Percentiles rank a stretch among this genome's conserved stretches.
Conservation (phyloP, 805 yeast genomes). For the Candida gorgasii region DNA sequence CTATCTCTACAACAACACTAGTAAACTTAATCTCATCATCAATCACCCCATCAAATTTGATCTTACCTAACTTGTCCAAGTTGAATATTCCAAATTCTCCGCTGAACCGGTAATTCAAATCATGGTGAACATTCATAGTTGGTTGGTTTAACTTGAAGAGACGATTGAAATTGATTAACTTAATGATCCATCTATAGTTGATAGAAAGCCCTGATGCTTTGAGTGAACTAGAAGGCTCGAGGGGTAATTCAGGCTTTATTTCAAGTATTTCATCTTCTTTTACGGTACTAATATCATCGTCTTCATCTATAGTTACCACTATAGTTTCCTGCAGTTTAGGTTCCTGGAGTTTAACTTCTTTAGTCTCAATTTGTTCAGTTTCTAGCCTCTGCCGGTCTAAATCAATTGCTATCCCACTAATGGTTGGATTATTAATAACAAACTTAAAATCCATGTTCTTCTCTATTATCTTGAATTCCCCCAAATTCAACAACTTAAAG, state of each 20-base stretch:
- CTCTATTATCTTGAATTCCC: constrained; percentile 21
- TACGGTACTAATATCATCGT: not conserved
- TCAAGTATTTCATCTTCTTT: too few relatives aligned
- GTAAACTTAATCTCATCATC: constrained; percentile 15
- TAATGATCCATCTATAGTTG: constrained; percentile 14
- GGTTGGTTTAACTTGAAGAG: constrained; percentile 15
- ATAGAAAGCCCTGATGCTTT: constrained; percentile 7
- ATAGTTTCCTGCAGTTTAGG: not conserved
- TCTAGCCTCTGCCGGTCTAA: not conserved
- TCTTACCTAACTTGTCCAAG: constrained; percentile 10
- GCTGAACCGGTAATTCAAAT: constrained; percentile 10
- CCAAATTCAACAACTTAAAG: constrained; percentile 25
- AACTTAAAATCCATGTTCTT: constrained; percentile 22
- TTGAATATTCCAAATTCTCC: constrained; percentile 14
- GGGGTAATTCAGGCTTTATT: too few relatives aligned
- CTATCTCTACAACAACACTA: constrained; percentile 10
- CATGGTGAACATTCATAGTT: constrained; percentile 10
- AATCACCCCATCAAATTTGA: constrained; percentile 13
- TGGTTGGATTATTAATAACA: constrained; percentile 13
- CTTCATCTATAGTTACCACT: not conserved
- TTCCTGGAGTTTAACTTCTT: too few relatives aligned
- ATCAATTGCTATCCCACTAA: constrained; percentile 13
- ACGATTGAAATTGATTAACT: constrained; percentile 11
- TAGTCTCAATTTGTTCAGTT: not conserved
- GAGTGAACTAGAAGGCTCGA: too few relatives aligned